A percentile compares a stretch with the other conserved stretches of the same genome.
Evolutionary conservation across 1,284 basidiomycete genomes (phyloP).

Genomic region (Puccinia polysora): DNA sequence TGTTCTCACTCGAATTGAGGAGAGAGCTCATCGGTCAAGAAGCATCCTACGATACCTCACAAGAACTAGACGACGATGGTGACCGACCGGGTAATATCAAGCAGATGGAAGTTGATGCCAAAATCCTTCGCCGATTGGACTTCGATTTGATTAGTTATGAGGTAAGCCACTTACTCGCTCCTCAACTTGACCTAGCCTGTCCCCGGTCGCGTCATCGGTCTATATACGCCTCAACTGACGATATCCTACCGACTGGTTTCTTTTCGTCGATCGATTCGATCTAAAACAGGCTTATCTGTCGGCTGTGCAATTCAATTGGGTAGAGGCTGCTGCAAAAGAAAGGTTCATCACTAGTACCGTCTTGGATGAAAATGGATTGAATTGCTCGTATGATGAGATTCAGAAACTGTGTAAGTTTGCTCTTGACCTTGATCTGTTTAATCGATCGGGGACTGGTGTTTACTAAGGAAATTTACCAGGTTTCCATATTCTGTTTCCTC

Average conservation of each 20-base stretch:
- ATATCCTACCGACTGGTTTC: not conserved
- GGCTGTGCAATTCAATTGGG: conserved; percentile 40
- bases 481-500: not conserved
- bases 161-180: not conserved
- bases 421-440: not conserved
- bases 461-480: not conserved
- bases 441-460: no score
- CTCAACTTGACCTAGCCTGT: not conserved
- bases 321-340: conserved; percentile 40
- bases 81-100: conserved; percentile 12
- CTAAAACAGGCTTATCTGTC: conserved; percentile 21
- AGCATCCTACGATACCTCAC: conserved; percentile 9
- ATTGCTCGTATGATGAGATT: conserved; percentile 13
- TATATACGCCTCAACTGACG: no score
- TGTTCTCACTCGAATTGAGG: conserved; percentile 24
- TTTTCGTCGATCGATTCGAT: not conserved
- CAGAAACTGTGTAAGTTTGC: conserved; percentile 17
- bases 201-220: not conserved
- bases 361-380: conserved; percentile 16
- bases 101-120: conserved; percentile 32
- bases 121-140: conserved; percentile 5
- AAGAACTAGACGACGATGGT: conserved; percentile 8
- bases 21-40: conserved; percentile 30
- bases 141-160: conserved; percentile 31
- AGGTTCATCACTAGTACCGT: conserved; percentile 26